A percentile compares a stretch with the other conserved stretches of the same genome.
Evolutionary conservation across 2,329 filamentous ascomycete genomes (phyloP).

Genomic region (Colletotrichum truncatum): DNA sequence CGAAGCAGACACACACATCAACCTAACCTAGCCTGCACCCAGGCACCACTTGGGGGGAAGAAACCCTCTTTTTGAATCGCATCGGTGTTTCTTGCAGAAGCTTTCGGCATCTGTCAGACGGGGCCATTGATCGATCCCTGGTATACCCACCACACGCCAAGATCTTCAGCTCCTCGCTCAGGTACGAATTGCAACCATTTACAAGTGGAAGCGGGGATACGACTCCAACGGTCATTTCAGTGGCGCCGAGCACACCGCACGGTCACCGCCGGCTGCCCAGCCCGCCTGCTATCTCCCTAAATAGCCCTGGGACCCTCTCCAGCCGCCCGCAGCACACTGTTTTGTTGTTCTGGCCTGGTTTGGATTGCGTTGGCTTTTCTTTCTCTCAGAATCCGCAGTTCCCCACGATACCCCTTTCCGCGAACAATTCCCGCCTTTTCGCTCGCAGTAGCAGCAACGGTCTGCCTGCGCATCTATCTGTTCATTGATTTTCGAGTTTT

Average conservation of each 20-base stretch:
- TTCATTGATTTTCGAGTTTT: background rate
- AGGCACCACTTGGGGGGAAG: background rate
- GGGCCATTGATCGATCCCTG: constrained; percentile 28
- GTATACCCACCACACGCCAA: constrained; percentile 30
- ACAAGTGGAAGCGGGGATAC: constrained; percentile 31
- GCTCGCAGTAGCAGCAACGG: constrained; percentile 18
- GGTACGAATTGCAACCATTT: constrained; percentile 28
- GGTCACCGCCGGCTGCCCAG: constrained; percentile 12
- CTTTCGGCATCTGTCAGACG: constrained; percentile 26
- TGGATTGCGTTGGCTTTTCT: constrained; percentile 27
- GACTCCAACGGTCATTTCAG: constrained; percentile 32
- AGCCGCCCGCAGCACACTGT: constrained; percentile 21
- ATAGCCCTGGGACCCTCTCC: constrained; percentile 33
- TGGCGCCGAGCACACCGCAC: constrained; percentile 31
- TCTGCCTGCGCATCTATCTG: constrained; percentile 11
- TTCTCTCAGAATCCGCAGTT: constrained; percentile 22
- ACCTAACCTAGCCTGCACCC: constrained; percentile 1
- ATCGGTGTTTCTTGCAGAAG: constrained; percentile 28
- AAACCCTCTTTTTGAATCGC: constrained; percentile 21
- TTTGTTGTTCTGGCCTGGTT: background rate
- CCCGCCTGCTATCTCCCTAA: constrained; percentile 29
- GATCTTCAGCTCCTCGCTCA: constrained; percentile 28
- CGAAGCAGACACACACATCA: background rate
- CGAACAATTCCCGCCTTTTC: background rate
- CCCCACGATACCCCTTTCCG: constrained; percentile 23